phyloP scores from a whole-genome alignment of 768 basidiomycete species.

The Pleurotus djamor region DNA sequence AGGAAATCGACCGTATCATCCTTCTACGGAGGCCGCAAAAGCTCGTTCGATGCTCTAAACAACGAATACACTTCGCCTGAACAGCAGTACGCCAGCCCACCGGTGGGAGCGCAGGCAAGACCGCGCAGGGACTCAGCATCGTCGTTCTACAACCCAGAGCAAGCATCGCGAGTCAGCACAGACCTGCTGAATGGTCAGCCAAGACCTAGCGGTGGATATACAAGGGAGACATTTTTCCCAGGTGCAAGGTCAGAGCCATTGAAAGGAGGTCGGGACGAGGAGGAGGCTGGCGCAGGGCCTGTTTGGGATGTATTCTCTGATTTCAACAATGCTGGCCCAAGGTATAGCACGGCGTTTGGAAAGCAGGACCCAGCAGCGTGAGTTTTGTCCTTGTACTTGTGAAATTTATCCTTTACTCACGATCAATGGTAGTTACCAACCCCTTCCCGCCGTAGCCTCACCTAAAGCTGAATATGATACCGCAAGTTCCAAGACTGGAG shows the following conservation, averaged over 20 bases:
- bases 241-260: slow-evolving; percentile 73
- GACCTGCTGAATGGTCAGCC: slow-evolving; percentile 42
- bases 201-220: slow-evolving; percentile 65
- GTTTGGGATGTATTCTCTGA: slow-evolving; percentile 86
- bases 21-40: slow-evolving; percentile 68
- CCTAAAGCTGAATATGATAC: slow-evolving; percentile 37
- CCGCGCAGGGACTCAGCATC: slow-evolving; percentile 62
- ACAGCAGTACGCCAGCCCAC: slow-evolving; percentile 15
- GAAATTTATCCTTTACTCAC: slow-evolving; percentile 7
- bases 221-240: slow-evolving; percentile 63
- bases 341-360: slow-evolving; percentile 67
- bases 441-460: slow-evolving; percentile 32
- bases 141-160: slow-evolving; percentile 61
- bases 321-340: slow-evolving; percentile 84
- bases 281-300: slow-evolving; percentile 34
- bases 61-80: slow-evolving; percentile 41
- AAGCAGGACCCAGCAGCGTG: slow-evolving; percentile 44
- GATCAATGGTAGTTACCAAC: slow-evolving; percentile 38
- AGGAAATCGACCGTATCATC: slow-evolving; percentile 79
- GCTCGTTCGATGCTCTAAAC: slow-evolving; percentile 62
- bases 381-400: slow-evolving; percentile 19
- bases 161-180: slow-evolving; percentile 41
- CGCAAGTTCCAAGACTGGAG: slow-evolving; percentile 20
- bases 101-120: slow-evolving; percentile 15
- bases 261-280: slow-evolving; percentile 76